Base-by-base conservation (phyloP, 116 monocot species). In the Posidonia oceanica region DNA sequence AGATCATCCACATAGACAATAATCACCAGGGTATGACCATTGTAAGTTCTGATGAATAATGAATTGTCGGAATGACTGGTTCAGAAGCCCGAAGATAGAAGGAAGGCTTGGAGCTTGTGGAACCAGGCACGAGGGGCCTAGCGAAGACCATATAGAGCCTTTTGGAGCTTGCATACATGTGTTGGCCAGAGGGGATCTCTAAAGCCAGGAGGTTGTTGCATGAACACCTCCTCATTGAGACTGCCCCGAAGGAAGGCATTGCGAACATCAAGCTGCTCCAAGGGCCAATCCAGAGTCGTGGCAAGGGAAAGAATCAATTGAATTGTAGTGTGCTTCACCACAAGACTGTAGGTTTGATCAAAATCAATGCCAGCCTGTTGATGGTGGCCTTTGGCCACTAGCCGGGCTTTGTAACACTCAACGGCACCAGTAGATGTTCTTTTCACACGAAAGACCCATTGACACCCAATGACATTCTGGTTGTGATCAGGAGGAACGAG, bases 361-460 rank as follows among this genome's bases (percentile, higher is more conserved):
- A 51, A 68, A 52, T 68, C 52, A 51, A 68, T 51, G 12, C 67
- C 67, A 29, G 36, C 54, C 14, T 0, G 14, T 38, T 54, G 55
- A 5, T 69, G 36, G 11, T 23, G 29, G 0, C 12, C 55, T 37
- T 55, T 36, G 2, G 36, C 53, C 3, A 69, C 3, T 0, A 69
- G 29, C 1, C 36, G 37, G 0, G 37, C 36, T 1, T 56, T 69
- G 37, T 54, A 37, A 0, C 56, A 29, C 3, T 36, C 36, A n/a
- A 69, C 10, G 4, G 55, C 11, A 3, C 54, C 14, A 77, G 64
- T 4, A 10, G 66, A 2, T 4, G 56, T 57, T 7, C 39, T 2
- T 66, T 77, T 77, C n/a, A 58, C 4, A 0, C 64, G n/a, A 44
- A 57, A 77, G 2, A 77, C 66, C 72, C 72, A 77, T 41, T 65